phyloP scores from a whole-genome alignment of 139 green algal species.

The Coccomyxa sp. region DNA sequence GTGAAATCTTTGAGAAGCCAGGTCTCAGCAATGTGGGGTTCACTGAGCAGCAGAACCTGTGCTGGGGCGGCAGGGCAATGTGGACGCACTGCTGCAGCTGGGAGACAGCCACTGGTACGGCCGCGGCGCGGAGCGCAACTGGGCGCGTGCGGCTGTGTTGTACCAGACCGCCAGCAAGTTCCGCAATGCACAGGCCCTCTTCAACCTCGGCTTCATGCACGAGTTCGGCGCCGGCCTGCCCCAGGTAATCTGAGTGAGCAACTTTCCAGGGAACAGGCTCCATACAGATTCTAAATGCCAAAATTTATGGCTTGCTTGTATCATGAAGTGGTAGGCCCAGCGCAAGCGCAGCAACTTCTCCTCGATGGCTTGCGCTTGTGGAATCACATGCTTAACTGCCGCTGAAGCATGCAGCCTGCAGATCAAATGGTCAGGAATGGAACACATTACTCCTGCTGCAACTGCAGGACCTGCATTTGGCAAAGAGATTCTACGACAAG shows the following conservation, averaged over 20 bases:
- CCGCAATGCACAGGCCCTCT: conserved; percentile 73
- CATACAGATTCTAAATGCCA: too few relatives aligned
- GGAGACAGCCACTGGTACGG: conserved; percentile 81
- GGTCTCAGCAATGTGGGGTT: too few relatives aligned
- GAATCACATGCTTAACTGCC: too few relatives aligned
- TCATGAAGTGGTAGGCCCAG: too few relatives aligned
- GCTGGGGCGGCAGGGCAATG: conserved; percentile 17
- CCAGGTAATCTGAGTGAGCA: conserved; percentile 5
- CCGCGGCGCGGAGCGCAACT: conserved; percentile 41
- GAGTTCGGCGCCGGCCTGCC: conserved; percentile 81
- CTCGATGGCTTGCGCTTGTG: too few relatives aligned
- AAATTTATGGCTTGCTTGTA: too few relatives aligned
- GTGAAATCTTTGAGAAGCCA: too few relatives aligned
- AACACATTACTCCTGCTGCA: too few relatives aligned
- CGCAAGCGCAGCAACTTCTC: too few relatives aligned
- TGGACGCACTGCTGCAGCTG: conserved; percentile 18
- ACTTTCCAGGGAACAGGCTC: not conserved
- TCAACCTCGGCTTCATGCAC: conserved; percentile 94
- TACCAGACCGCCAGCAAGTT: conserved; percentile 41
- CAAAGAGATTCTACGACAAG: conserved; percentile 71
- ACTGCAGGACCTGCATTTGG: conserved; percentile 53
- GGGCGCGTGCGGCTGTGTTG: conserved; percentile 26
- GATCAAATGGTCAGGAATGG: too few relatives aligned
- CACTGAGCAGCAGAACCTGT: too few relatives aligned
- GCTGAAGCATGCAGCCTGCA: too few relatives aligned